Evolutionary conservation across 768 basidiomycete genomes (phyloP), one percentile per base, ranked within the genome.

Genomic region (Kwoniella newhampshirensis): DNA sequence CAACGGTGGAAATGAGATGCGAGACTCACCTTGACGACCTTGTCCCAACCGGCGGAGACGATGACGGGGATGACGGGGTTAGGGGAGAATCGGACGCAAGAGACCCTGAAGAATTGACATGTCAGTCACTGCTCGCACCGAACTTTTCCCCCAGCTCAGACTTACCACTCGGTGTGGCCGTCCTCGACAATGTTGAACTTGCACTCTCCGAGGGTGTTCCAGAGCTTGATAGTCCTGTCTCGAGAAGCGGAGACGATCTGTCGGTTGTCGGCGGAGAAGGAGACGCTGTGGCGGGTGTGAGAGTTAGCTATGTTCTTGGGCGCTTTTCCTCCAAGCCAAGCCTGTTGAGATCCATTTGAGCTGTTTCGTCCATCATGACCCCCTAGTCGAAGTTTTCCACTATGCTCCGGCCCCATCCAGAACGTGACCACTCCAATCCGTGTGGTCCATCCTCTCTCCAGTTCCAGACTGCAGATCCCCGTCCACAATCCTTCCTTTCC

Each of bases 131-230:
- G 7, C 26, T 25, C 13, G 28, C 11, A 20, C 21, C 41, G 17
- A 47, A 58, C 50, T 47, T 25, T 50, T 41, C 6, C 42, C 5
- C 52, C 45, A 63, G 49, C 32, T 12, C 0, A 37, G 11, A 59
- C 70, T 59, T 45, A 72, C 94, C 96, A 99, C 81, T 97, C 96
- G 59, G 85, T 81, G 82, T 99, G 96, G 60, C 94, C 92, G 70
- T 98, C 96, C 67, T 99, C 94, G 81, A 91, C 90, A 79, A 99
- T 99, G 78, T 98, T 90, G 78, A 91, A 98, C 79, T 99, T 99
- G 83, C 96, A 99, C 80, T 99, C 96, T 75, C 96, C 96, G 64
- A 99, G 86, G 60, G 96, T 99, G 82, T 99, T 99, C 96, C 96
- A 99, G 74, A 99, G 89, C 80, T 98, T 99, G 83, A 99, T 99